phyloP scores from a whole-genome alignment of 495 filamentous ascomycete genomes.

The Penicillium angulare region DNA sequence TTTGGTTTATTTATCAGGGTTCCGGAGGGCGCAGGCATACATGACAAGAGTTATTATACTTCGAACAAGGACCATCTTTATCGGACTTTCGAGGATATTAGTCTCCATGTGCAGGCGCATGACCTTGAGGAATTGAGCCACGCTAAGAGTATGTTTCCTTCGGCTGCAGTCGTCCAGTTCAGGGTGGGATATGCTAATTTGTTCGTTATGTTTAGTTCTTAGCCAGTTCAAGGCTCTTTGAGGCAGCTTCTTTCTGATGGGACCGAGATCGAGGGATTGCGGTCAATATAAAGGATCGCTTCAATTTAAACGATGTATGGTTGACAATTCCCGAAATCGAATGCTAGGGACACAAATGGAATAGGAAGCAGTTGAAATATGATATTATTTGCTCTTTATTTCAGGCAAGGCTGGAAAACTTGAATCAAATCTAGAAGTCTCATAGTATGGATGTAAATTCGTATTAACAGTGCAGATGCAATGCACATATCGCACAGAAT shows the following conservation, averaged over 20 bases:
- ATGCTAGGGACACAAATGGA: too few species aligned
- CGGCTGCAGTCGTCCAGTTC: neutral
- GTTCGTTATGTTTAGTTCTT: constrained; percentile 5
- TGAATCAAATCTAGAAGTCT: too few species aligned
- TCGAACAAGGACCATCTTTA: constrained; percentile 25
- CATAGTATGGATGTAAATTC: too few species aligned
- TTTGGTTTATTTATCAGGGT: constrained; percentile 10
- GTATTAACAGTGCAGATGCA: too few species aligned
- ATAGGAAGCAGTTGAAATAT: too few species aligned
- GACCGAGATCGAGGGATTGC: too few species aligned
- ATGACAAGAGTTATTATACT: constrained; percentile 21
- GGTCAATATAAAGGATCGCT: too few species aligned
- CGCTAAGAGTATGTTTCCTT: constrained; percentile 14
- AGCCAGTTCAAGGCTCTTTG: constrained; percentile 17
- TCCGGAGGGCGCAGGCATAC: constrained; percentile 15
- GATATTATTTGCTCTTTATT: too few species aligned
- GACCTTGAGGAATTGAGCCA: constrained; percentile 15
- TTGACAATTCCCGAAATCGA: too few species aligned
- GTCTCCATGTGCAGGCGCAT: constrained; percentile 22
- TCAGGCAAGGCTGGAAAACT: too few species aligned
- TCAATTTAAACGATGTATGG: too few species aligned
- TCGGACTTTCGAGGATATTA: constrained; percentile 14
- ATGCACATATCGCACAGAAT: neutral
- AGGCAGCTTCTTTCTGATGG: too few species aligned
- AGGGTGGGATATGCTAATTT: neutral